Evolutionary conservation across 2,329 filamentous ascomycete genomes (phyloP), one percentile per base, ranked within the genome.

Genomic region (Alternaria ethzedia): DNA sequence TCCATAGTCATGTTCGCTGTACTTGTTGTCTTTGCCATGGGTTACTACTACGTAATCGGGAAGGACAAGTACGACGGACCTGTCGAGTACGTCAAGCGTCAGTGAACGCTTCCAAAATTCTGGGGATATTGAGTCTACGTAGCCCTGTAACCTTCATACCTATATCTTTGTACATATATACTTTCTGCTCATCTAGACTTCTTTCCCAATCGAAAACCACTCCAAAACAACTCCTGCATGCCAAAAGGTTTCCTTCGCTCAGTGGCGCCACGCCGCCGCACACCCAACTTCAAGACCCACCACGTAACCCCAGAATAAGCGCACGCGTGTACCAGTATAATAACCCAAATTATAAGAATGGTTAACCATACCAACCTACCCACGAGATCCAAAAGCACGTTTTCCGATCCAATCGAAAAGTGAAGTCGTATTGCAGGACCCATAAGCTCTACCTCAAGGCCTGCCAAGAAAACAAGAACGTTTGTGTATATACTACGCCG

Each of bases 1-100:
- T 77, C 76, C 47, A 67, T 76, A 44, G 72, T 71, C 2, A 82
- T 84, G 72, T 84, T 82, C 57, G 76, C 78, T 8, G 78, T 73
- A 3, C 74, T 82, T 32, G 69, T 83, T 23, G 68, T 78, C 20
- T 79, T 83, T 54, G 79, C 82, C 2, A 72, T 78, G 12, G 57
- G 76, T 0, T 84, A 80, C 61, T 85, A 84, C 64, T 70, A 72
- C 13, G n/a, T 79, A 5, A 63, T 69, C 25, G 83, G 81, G 9
- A 72, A 75, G 54, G 72, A 81, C 58, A 71, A 74, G 26, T 85
- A 83, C 64, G 63, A 52, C 4, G 59, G 59, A 10, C 59, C 59
- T 1, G 59, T 62, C 8, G 59, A 47, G 23, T 59, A 62, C 20
- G 54, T 57, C 6, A 60, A 60, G 30, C 20, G 45, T 36, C 20